These are phyloP conservation scores for Pulveroboletus sp. DNA, from an alignment of 1,284 basidiomycete genomes.

Conservation along the genomic window DNA sequence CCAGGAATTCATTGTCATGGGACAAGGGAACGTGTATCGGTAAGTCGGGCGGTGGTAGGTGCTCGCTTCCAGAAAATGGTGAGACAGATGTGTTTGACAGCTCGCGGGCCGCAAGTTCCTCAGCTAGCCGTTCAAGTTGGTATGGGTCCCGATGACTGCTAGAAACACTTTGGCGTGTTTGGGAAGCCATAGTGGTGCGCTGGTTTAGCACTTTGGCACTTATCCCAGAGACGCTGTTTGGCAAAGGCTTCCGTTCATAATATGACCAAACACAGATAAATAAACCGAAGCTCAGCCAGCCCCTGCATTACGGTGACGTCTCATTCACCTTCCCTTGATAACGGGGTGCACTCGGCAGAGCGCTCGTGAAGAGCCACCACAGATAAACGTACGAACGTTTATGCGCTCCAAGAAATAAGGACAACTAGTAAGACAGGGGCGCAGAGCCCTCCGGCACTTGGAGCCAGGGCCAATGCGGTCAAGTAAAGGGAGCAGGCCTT, in stretches of 20 bases:
- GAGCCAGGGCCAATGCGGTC: not conserved
- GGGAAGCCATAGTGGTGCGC: slow-evolving; percentile 18
- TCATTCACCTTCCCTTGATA: too few relatives aligned
- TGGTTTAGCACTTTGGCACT: too few relatives aligned
- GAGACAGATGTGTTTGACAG: slow-evolving; percentile 22
- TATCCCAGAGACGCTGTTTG: slow-evolving; percentile 27
- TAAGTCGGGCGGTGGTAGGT: slow-evolving; percentile 46
- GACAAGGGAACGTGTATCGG: slow-evolving; percentile 79
- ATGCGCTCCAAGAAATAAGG: not conserved
- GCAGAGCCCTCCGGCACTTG: too few relatives aligned
- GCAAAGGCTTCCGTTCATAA: slow-evolving; percentile 30
- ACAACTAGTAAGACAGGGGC: not conserved
- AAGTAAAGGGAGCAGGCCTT: too few relatives aligned
- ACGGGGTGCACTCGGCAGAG: too few relatives aligned
- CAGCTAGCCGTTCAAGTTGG: slow-evolving; percentile 68
- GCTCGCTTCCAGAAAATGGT: slow-evolving; percentile 11
- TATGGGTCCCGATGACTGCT: slow-evolving; percentile 49
- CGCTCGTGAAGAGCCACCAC: too few relatives aligned
- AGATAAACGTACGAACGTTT: too few relatives aligned
- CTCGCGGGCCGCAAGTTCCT: slow-evolving; percentile 68
- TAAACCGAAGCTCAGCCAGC: not conserved
- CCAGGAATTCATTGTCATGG: slow-evolving; percentile 75
- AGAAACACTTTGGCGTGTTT: slow-evolving; percentile 18
- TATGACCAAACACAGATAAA: slow-evolving; percentile 20
- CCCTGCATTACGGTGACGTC: too few relatives aligned